Evolutionary conservation across 768 basidiomycete species (phyloP), one percentile per base, ranked within the genome.

Genomic region (Rhizopogon rudus): DNA sequence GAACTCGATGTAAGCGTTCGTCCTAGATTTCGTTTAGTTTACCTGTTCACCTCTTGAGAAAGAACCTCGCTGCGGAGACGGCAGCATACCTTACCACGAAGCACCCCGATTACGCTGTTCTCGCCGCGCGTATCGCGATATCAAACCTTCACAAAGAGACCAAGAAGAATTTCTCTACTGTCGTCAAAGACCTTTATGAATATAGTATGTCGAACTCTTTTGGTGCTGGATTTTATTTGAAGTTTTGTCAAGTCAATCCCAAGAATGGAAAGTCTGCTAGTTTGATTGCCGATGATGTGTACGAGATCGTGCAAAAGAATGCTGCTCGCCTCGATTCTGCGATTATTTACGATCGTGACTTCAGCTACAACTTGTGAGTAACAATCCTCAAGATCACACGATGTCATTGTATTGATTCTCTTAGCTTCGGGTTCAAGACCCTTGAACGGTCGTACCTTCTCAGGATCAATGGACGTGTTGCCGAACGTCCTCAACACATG

Each of bases 101-200:
- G 61, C 93, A 95, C 66, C 94, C 96, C 7, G 97, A 99, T 69
- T 99, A 99, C 64, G 97, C 97, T 25, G 86, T 98, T 57, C 91
- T 99, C 59, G 97, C 97, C 5, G 97, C 97, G 20, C 93, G 97
- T 56, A 98, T 99, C 52, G 97, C 97, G 54, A 93, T 99, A 64
- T 98, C 96, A 48, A 99, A 98, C 68, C 76, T 98, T 10, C 97
- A 99, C 82, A 98, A 99, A 66, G 96, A 99, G 75, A 98, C 97
- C 16, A 98, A 94, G 77, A 98, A 98, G 79, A 91, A 76, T 62
- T 98, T 99, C 69, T 93, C 93, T 1, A 81, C 86, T 57, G 96
- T 99, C 60, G 81, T 99, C 65, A 84, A 83, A 56, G 95, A 98
- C 67, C 76, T 99, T 39, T 92, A 98, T 69, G 75, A 82, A 44